phyloP scores from a whole-genome alignment of 2,329 filamentous ascomycete genomes.

The Ophiostoma pallidulum region DNA sequence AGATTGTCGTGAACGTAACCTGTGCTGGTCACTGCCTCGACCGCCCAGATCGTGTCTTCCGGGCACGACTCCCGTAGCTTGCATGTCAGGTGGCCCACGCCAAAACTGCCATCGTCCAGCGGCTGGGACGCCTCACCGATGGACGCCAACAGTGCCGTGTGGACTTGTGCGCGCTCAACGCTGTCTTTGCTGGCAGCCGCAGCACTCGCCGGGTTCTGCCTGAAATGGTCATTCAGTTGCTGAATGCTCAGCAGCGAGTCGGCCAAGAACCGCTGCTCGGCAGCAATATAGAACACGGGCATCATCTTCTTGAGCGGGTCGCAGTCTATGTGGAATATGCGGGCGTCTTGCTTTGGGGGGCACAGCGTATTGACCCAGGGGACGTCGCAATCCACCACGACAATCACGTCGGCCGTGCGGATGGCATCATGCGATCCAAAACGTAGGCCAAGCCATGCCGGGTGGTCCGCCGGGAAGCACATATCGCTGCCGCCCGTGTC shows the following conservation, averaged over 20 bases:
- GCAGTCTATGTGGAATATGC: slow-evolving; percentile 55
- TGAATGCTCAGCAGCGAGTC: slow-evolving; percentile 55
- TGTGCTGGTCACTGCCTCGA: slow-evolving; percentile 67
- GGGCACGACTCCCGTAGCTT: slow-evolving; percentile 29
- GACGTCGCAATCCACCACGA: slow-evolving; percentile 83
- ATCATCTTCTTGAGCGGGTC: slow-evolving; percentile 63
- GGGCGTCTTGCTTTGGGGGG: slow-evolving; percentile 41
- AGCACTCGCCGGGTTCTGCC: slow-evolving; percentile 32
- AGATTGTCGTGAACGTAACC: slow-evolving; percentile 58
- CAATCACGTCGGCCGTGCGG: slow-evolving; percentile 68
- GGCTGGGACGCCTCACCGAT: slow-evolving; percentile 52
- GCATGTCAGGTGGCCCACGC: slow-evolving; percentile 37
- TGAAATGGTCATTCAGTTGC: slow-evolving; percentile 58
- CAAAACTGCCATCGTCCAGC: slow-evolving; percentile 52
- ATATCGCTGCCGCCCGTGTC: slow-evolving; percentile 73
- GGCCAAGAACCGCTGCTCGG: slow-evolving; percentile 55
- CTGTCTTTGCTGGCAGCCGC: slow-evolving; percentile 39
- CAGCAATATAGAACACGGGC: slow-evolving; percentile 62
- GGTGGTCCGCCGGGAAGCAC: slow-evolving; percentile 67
- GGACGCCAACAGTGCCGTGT: slow-evolving; percentile 47
- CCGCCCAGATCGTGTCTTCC: slow-evolving; percentile 55
- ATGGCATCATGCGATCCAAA: slow-evolving; percentile 69
- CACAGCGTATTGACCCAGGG: slow-evolving; percentile 83
- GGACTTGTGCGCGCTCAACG: slow-evolving; percentile 44
- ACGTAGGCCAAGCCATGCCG: slow-evolving; percentile 57